These are phyloP conservation scores for Scenedesmus sp. DNA, from an alignment of 163 green algal genomes.

Conservation along the genomic window DNA sequence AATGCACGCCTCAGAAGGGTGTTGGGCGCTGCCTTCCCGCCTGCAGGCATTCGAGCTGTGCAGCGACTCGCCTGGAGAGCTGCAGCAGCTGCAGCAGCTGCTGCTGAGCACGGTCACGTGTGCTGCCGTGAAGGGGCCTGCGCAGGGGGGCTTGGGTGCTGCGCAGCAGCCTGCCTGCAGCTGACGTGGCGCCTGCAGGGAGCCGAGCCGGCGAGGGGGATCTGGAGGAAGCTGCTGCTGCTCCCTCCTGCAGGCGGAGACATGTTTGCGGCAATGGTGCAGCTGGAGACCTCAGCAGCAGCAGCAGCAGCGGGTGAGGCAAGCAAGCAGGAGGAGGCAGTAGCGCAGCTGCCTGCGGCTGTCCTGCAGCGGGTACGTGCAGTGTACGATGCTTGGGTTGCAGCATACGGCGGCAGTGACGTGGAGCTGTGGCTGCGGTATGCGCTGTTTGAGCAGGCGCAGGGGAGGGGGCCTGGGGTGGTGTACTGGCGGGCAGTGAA, in stretches of 20 bases:
- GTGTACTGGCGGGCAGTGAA: constrained; percentile 84
- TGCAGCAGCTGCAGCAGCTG: constrained; percentile 34
- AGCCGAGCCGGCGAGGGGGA: constrained; percentile 59
- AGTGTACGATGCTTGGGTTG: constrained; percentile 73
- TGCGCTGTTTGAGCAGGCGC: constrained; percentile 58
- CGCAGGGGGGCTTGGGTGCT: constrained; percentile 36
- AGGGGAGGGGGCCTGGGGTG: constrained; percentile 56
- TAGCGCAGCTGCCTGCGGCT: background rate
- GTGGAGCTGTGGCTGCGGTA: constrained; percentile 81
- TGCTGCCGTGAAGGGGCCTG: background rate
- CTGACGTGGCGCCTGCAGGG: constrained; percentile 57
- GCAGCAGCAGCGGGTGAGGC: background rate
- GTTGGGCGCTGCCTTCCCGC: background rate
- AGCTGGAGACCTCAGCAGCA: constrained; percentile 65
- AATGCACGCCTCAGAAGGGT: background rate
- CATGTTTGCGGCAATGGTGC: constrained; percentile 73
- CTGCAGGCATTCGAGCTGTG: constrained; percentile 26
- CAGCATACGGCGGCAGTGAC: constrained; percentile 69
- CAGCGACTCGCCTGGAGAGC: background rate
- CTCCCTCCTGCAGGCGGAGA: constrained; percentile 74
- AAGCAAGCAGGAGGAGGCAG: background rate
- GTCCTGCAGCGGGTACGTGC: constrained; percentile 25
- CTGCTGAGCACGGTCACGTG: constrained; percentile 23
- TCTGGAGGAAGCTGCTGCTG: constrained; percentile 69
- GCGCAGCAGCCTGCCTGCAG: background rate